Evolutionary conservation across 768 basidiomycete species (phyloP).

Genomic region (Trametes maxima): DNA sequence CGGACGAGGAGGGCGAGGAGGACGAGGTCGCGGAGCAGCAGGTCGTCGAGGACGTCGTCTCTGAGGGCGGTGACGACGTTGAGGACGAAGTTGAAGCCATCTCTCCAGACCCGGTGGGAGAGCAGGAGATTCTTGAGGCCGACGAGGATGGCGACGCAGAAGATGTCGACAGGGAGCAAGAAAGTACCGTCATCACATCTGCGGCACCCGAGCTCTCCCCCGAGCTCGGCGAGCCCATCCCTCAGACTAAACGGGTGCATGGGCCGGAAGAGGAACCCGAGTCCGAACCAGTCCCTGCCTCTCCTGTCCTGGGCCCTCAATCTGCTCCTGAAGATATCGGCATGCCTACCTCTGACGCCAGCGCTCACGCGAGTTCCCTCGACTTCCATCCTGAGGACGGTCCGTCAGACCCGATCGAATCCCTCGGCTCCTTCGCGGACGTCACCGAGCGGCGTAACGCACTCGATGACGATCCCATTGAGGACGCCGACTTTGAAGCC

Average conservation of each 20-base stretch:
- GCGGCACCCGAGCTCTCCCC: constrained; percentile 13
- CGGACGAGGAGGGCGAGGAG: neutral
- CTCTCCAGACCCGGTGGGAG: neutral
- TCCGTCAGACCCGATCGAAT: constrained; percentile 47
- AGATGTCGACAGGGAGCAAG: neutral
- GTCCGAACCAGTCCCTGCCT: neutral
- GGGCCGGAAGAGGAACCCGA: neutral
- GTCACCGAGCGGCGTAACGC: constrained; percentile 1
- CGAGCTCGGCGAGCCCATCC: neutral
- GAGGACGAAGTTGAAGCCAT: neutral
- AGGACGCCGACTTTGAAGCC: constrained; percentile 16
- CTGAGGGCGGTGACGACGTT: neutral
- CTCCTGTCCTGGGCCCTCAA: neutral
- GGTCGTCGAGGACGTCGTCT: neutral
- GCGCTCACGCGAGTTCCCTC: neutral
- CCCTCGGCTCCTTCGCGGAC: constrained; percentile 22
- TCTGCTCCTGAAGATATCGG: constrained; percentile 1
- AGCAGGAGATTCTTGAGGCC: neutral
- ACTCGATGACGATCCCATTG: constrained; percentile 35
- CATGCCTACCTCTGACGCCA: neutral
- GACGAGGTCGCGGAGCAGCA: neutral
- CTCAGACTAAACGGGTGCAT: neutral
- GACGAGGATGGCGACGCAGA: neutral
- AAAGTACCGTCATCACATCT: neutral
- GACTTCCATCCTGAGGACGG: constrained; percentile 12